Conservation (phyloP, 1,284 basidiomycete genomes). For the Heterobasidion irregulare region DNA sequence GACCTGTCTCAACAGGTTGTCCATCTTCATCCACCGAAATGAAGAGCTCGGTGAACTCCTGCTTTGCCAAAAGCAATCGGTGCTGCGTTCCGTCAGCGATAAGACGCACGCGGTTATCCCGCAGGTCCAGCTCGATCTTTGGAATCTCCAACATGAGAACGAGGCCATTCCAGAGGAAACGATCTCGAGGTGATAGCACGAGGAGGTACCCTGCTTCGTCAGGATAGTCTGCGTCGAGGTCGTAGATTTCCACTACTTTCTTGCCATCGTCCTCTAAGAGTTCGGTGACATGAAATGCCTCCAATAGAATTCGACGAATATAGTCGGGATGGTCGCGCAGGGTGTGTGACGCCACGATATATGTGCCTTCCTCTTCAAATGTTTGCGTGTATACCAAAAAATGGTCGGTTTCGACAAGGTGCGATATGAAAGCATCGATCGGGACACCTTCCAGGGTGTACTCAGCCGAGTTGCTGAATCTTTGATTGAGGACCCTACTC, state of each 20-base stretch:
- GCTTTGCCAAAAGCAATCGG: constrained; percentile 73
- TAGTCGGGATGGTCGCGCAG: constrained; percentile 78
- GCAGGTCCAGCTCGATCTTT: constrained; percentile 69
- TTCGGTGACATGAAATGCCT: constrained; percentile 77
- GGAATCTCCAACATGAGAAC: constrained; percentile 70
- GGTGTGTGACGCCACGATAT: constrained; percentile 83
- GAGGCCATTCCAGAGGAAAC: constrained; percentile 93
- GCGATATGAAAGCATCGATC: constrained; percentile 75
- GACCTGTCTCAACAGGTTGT: constrained; percentile 33
- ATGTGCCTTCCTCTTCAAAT: constrained; percentile 90
- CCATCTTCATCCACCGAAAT: constrained; percentile 52
- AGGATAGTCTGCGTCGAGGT: constrained; percentile 39
- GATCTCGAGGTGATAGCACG: constrained; percentile 77
- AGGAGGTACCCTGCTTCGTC: constrained; percentile 72
- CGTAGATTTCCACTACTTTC: constrained; percentile 40
- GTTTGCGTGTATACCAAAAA: constrained; percentile 91
- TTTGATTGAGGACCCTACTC: constrained; percentile 66
- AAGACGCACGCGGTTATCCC: constrained; percentile 78
- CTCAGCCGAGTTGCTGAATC: constrained; percentile 95
- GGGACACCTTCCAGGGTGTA: constrained; percentile 81
- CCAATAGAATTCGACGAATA: constrained; percentile 76
- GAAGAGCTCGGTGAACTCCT: constrained; percentile 68
- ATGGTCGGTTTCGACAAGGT: constrained; percentile 83
- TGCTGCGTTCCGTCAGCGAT: constrained; percentile 84
- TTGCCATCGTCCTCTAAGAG: constrained; percentile 48